A percentile compares a stretch with the other conserved stretches of the same genome.
These are phyloP conservation scores for Aspergillus viridinutans DNA, from an alignment of 2,329 filamentous ascomycete species.

Conservation along the genomic window DNA sequence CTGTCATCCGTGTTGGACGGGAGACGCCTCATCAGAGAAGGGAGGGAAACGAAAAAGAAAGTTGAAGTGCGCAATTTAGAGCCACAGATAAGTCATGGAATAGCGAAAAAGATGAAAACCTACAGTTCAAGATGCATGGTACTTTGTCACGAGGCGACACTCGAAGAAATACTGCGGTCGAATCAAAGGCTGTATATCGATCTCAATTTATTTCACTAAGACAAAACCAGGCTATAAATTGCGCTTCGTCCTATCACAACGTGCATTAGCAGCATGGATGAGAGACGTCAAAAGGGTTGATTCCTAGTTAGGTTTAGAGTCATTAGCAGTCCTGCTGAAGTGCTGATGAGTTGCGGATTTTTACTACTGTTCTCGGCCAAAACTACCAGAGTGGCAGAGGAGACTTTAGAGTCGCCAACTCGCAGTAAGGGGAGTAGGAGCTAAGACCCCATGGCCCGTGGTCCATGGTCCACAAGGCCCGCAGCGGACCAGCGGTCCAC, in stretches of 20 bases:
- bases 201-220: constrained; percentile 17
- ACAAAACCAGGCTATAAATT: constrained; percentile 9
- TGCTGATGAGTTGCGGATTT: constrained; percentile 1
- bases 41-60: not conserved
- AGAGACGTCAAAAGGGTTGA: not conserved
- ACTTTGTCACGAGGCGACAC: constrained; percentile 20
- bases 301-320: not conserved
- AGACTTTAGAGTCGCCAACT: not conserved
- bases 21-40: not conserved
- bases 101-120: not conserved
- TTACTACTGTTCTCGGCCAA: no score
- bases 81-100: not conserved
- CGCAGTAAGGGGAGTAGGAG: constrained; percentile 1
- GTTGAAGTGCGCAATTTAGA: not conserved
- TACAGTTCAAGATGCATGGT: constrained; percentile 15
- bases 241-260: constrained; percentile 14
- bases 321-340: constrained; percentile 8
- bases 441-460: constrained; percentile 19
- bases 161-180: constrained; percentile 8
- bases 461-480: constrained; percentile 20
- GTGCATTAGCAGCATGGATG: constrained; percentile 11
- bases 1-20: not conserved
- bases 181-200: constrained; percentile 13
- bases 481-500: constrained; percentile 23
- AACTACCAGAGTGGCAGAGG: no score